Evolutionary conservation across 495 filamentous ascomycete species (phyloP).

Genomic region (Hypoxylon lienhwacheense): DNA sequence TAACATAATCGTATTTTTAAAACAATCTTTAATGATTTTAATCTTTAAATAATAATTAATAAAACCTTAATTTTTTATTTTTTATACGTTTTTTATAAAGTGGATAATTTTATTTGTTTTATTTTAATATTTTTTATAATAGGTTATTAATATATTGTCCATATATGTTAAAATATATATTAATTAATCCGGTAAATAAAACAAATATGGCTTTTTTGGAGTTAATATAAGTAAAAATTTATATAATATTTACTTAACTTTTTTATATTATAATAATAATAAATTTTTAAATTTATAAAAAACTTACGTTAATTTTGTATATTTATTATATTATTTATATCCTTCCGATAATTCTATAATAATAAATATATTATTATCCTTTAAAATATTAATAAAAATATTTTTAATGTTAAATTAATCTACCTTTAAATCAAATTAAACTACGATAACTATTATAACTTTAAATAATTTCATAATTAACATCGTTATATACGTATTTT

Average conservation of each 20-base stretch:
- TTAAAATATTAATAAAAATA: too few species aligned
- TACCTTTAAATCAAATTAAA: too few species aligned
- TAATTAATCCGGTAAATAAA: background rate
- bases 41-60: background rate
- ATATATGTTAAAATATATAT: background rate
- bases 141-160: background rate
- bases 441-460: too few species aligned
- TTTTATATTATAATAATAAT: background rate
- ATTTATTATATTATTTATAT: background rate
- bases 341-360: too few species aligned
- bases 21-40: background rate
- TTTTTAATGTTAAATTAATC: too few species aligned
- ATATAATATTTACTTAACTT: background rate
- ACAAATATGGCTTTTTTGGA: background rate
- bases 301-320: background rate
- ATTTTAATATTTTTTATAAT: background rate
- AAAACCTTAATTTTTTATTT: background rate
- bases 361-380: too few species aligned
- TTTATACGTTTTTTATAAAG: background rate
- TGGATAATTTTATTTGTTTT: background rate
- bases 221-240: background rate
- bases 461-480: too few species aligned
- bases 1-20: background rate
- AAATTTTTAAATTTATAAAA: background rate
- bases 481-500: too few species aligned